Conservation (phyloP, 805 yeast species). For the Saturnispora dispora region DNA sequence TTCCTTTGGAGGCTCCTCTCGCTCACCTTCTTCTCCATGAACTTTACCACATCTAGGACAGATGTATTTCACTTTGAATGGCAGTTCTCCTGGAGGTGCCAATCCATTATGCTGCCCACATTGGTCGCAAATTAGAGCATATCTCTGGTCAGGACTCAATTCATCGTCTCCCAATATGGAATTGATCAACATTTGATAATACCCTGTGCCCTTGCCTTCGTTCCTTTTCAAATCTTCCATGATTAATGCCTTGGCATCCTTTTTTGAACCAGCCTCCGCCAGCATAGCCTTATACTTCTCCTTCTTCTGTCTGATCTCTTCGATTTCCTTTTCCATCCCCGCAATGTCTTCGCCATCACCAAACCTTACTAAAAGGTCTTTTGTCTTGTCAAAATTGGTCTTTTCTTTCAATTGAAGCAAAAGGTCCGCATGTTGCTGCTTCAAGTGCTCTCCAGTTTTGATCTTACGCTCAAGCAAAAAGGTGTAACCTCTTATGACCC, state of each 20-base stretch:
- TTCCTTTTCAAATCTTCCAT: slow-evolving; percentile 11
- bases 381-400: slow-evolving; percentile 70
- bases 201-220: slow-evolving; percentile 12
- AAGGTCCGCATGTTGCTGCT: slow-evolving; percentile 30
- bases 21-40: neutral
- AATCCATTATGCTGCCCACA: slow-evolving; percentile 71
- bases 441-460: slow-evolving; percentile 19
- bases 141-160: slow-evolving; percentile 46
- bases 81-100: slow-evolving; percentile 60
- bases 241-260: slow-evolving; percentile 20
- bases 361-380: slow-evolving; percentile 61
- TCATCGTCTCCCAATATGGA: slow-evolving; percentile 56
- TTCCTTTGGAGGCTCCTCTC: neutral
- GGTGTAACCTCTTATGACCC: slow-evolving; percentile 13
- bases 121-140: slow-evolving; percentile 61
- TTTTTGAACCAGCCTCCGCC: slow-evolving; percentile 25
- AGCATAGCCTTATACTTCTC: slow-evolving; percentile 30
- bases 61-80: slow-evolving; percentile 41
- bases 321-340: slow-evolving; percentile 34
- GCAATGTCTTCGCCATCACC: slow-evolving; percentile 40
- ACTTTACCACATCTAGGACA: slow-evolving; percentile 55
- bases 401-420: slow-evolving; percentile 31
- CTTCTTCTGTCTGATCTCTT: slow-evolving; percentile 33
- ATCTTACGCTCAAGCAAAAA: slow-evolving; percentile 20
- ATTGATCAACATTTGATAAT: slow-evolving; percentile 31